Conservation (phyloP, 2,329 filamentous ascomycete genomes). For the Trichocomaceae sp. region DNA sequence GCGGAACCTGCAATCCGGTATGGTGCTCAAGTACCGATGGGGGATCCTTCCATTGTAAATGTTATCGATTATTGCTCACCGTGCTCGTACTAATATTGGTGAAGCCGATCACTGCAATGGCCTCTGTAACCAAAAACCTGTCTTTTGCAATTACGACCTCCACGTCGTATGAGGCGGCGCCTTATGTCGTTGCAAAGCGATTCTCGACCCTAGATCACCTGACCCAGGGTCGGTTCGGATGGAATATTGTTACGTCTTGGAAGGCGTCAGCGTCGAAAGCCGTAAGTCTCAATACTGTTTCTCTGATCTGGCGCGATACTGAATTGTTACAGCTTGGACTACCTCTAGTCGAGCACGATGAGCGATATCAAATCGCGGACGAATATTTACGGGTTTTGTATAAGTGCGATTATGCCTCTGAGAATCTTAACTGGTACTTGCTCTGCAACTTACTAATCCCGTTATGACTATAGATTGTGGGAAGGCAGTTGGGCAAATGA, state of each 20-base stretch:
- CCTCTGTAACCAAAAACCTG: conserved; percentile 58
- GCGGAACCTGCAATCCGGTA: conserved; percentile 52
- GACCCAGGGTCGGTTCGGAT: conserved; percentile 54
- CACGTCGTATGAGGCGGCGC: conserved; percentile 63
- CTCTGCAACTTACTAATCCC: background rate
- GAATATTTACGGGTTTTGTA: conserved; percentile 60
- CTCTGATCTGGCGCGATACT: conserved; percentile 38
- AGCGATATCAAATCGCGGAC: conserved; percentile 57
- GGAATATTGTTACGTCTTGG: conserved; percentile 63
- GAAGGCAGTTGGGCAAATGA: conserved; percentile 62
- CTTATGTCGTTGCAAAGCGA: conserved; percentile 61
- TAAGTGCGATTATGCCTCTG: conserved; percentile 38
- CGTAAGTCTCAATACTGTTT: conserved; percentile 49
- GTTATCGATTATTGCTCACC: background rate
- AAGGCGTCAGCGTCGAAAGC: conserved; percentile 61
- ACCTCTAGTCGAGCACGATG: conserved; percentile 52
- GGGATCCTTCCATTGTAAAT: conserved; percentile 49
- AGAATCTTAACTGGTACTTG: too few species aligned
- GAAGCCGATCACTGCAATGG: conserved; percentile 58
- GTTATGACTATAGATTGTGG: conserved; percentile 43
- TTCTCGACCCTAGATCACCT: conserved; percentile 62
- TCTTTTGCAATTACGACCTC: conserved; percentile 62
- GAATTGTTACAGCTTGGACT: conserved; percentile 23
- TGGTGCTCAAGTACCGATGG: conserved; percentile 63
- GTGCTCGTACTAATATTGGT: background rate